These are phyloP conservation scores for Hanseniaspora sp. DNA, from an alignment of 1,139 yeast genomes.

Conservation along the genomic window DNA sequence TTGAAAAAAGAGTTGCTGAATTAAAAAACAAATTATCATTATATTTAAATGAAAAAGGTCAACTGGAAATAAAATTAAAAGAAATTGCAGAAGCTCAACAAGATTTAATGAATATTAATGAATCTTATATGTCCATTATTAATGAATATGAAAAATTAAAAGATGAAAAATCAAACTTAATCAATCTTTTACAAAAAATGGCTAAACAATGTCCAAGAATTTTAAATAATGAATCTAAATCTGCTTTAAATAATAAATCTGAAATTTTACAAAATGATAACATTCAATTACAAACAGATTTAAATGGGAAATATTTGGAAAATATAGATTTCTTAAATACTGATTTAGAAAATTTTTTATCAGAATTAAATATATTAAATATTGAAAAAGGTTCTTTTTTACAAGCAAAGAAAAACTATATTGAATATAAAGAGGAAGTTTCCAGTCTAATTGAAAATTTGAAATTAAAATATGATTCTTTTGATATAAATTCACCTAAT, in stretches of 20 bases:
- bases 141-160: conserved; percentile 4
- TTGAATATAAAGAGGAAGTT: conserved; percentile 55
- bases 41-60: neutral
- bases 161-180: neutral
- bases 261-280: conserved; percentile 58
- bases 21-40: neutral
- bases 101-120: conserved; percentile 7
- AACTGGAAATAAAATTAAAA: neutral
- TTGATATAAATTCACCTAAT: conserved; percentile 37
- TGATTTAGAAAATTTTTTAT: conserved; percentile 31
- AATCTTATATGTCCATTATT: conserved; percentile 3
- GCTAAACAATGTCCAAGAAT: conserved; percentile 1
- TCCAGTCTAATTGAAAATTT: conserved; percentile 38
- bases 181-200: neutral
- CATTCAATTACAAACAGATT: conserved; percentile 39
- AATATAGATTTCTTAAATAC: conserved; percentile 41
- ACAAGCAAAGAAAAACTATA: conserved; percentile 71
- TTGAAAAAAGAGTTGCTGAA: conserved; percentile 37
- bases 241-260: conserved; percentile 36
- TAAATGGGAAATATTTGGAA: conserved; percentile 34
- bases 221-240: conserved; percentile 34
- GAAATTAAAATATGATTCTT: conserved; percentile 40
- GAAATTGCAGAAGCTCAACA: conserved; percentile 13
- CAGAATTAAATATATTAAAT: conserved; percentile 43
- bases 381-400: conserved; percentile 54